These are phyloP conservation scores for Colletotrichum plurivorum DNA, from an alignment of 2,329 filamentous ascomycete species.

Conservation along the genomic window DNA sequence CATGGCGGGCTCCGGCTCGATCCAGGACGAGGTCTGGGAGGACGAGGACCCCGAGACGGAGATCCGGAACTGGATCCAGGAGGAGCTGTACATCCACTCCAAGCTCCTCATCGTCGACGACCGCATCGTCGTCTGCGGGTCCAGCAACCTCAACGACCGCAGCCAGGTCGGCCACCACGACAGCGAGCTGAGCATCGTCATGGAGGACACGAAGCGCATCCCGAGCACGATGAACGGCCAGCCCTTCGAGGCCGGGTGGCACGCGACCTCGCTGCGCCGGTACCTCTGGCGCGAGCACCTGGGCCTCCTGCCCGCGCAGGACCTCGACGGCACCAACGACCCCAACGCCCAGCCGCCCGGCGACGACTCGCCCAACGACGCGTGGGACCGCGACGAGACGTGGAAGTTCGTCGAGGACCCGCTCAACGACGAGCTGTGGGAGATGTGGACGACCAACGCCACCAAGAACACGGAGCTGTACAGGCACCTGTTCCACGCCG, in stretches of 20 bases:
- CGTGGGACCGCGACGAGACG: conserved; percentile 70
- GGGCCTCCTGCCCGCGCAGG: conserved; percentile 82
- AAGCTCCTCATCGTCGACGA: conserved; percentile 95
- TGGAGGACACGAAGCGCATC: conserved; percentile 84
- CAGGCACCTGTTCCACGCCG: conserved; percentile 85
- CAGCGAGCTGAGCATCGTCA: conserved; percentile 89
- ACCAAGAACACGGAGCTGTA: conserved; percentile 81
- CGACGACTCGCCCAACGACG: conserved; percentile 76
- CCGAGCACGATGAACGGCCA: conserved; percentile 84
- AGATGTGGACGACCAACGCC: conserved; percentile 78
- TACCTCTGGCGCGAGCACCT: conserved; percentile 94
- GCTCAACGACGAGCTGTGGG: conserved; percentile 75
- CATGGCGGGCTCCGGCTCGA: conserved; percentile 76
- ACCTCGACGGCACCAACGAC: conserved; percentile 76
- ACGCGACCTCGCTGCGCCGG: conserved; percentile 84
- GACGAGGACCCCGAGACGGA: conserved; percentile 79
- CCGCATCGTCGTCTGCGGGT: conserved; percentile 85
- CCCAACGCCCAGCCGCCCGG: conserved; percentile 81
- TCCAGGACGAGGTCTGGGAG: conserved; percentile 82
- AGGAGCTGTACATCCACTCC: conserved; percentile 95
- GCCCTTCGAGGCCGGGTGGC: conserved; percentile 82
- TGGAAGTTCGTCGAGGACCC: conserved; percentile 80
- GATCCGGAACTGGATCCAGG: conserved; percentile 90
- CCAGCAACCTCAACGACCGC: conserved; percentile 92
- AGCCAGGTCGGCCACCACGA: conserved; percentile 91